phyloP scores from a whole-genome alignment of 2,329 filamentous ascomycete species.

The Trichoderma koningii region DNA sequence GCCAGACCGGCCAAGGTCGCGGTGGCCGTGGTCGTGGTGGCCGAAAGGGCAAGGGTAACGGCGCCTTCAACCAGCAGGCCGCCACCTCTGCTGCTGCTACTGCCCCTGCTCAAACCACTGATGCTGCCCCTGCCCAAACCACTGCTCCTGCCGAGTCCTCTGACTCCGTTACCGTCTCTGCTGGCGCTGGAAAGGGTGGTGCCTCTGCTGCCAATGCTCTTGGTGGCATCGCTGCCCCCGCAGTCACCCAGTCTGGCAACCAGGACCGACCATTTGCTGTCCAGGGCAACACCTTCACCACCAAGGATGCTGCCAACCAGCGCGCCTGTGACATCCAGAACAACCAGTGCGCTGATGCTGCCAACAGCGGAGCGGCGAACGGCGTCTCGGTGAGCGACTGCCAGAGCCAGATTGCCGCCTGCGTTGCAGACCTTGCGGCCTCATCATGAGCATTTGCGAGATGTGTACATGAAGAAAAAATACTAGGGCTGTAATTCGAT shows the following conservation, averaged over 20 bases:
- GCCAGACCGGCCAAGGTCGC: background rate
- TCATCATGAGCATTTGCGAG: constrained; percentile 18
- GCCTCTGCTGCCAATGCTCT: constrained; percentile 43
- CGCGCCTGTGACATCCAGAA: constrained; percentile 65
- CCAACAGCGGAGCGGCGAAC: constrained; percentile 51
- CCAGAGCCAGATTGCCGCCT: constrained; percentile 50
- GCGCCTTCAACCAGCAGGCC: background rate
- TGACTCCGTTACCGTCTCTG: constrained; percentile 24
- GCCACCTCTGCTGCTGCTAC: background rate
- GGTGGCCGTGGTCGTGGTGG: constrained; percentile 4
- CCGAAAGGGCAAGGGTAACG: background rate
- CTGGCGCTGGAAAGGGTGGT: constrained; percentile 32
- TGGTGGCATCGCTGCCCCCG: constrained; percentile 55
- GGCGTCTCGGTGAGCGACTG: constrained; percentile 54
- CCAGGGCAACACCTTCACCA: constrained; percentile 60
- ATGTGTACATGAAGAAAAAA: constrained; percentile 6
- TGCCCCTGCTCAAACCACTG: background rate
- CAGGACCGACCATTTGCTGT: constrained; percentile 56
- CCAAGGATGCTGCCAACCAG: constrained; percentile 56
- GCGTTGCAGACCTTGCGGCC: constrained; percentile 9
- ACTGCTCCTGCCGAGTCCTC: background rate
- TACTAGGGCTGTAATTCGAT: constrained; percentile 19
- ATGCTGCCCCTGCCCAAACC: background rate
- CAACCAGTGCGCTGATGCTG: constrained; percentile 60
- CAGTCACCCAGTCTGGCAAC: constrained; percentile 52